Evolutionary conservation across 2,329 filamentous ascomycete genomes (phyloP).

Genomic region (Scedosporium aurantiacum): DNA sequence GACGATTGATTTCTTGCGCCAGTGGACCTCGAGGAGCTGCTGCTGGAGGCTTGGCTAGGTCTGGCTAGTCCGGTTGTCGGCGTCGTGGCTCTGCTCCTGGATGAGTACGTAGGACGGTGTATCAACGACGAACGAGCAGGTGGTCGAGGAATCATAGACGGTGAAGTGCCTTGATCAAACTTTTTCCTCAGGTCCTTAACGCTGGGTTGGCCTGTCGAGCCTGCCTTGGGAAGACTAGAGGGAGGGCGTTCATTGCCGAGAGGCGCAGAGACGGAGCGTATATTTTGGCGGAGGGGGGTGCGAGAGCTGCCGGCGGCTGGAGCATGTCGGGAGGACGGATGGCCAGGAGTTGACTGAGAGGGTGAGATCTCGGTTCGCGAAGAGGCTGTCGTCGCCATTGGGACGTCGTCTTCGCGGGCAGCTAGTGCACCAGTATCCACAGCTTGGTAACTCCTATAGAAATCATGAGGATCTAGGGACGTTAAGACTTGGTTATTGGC

Average conservation of each 20-base stretch:
- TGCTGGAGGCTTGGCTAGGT: background rate
- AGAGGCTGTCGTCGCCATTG: conserved; percentile 22
- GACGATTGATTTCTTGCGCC: background rate
- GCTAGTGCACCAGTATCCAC: conserved; percentile 21
- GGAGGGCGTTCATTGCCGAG: conserved; percentile 31
- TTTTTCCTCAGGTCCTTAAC: conserved; percentile 71
- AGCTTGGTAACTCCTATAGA: conserved; percentile 39
- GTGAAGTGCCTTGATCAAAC: conserved; percentile 54
- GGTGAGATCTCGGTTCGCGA: conserved; percentile 31
- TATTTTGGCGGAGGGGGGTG: conserved; percentile 27
- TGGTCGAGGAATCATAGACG: conserved; percentile 8
- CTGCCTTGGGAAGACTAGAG: conserved; percentile 18
- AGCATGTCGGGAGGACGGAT: conserved; percentile 36
- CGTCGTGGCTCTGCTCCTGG: conserved; percentile 1
- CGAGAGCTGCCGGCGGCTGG: conserved; percentile 26
- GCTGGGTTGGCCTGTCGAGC: conserved; percentile 42
- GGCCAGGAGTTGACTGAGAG: conserved; percentile 39
- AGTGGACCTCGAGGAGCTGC: background rate
- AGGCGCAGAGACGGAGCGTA: conserved; percentile 47
- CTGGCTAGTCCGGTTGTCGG: background rate
- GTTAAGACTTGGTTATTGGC: conserved; percentile 25
- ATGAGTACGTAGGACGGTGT: conserved; percentile 4
- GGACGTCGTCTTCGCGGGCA: conserved; percentile 16
- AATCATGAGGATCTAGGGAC: conserved; percentile 41
- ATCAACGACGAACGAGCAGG: conserved; percentile 4